Conservation (phyloP, 2,329 filamentous ascomycete genomes). For the Aspergillus quadricinctus region DNA sequence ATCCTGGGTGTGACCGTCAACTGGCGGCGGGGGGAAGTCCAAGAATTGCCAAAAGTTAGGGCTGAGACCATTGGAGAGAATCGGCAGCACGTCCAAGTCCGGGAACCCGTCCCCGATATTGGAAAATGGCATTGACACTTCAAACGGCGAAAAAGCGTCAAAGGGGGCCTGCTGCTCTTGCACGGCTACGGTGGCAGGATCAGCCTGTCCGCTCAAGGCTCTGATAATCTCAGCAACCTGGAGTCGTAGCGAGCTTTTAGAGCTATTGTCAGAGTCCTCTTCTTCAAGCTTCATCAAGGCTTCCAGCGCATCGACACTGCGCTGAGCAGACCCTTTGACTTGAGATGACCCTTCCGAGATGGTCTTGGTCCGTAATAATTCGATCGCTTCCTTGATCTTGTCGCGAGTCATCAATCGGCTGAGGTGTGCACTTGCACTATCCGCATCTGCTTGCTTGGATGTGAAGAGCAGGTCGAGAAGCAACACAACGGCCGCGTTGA, state of each 20-base stretch:
- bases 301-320: background rate
- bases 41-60: background rate
- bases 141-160: background rate
- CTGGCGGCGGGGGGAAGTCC: background rate
- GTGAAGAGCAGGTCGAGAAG: background rate
- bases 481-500: background rate
- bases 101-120: background rate
- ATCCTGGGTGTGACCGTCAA: background rate
- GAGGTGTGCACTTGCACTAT: conserved; percentile 1
- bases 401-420: conserved; percentile 7
- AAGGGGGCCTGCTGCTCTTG: too few species aligned
- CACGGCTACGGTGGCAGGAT: too few species aligned
- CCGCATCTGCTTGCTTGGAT: background rate
- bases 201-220: too few species aligned
- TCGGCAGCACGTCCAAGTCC: background rate
- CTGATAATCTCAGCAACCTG: too few species aligned
- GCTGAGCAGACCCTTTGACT: background rate
- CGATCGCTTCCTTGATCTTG: conserved; percentile 8
- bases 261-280: background rate
- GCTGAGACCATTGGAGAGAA: background rate
- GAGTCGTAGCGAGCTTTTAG: too few species aligned
- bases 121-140: background rate
- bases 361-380: conserved; percentile 6
- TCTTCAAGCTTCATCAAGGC: background rate
- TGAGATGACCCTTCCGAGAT: background rate